phyloP scores from a whole-genome alignment of 139 green algal genomes.

The Micromonas commoda region DNA sequence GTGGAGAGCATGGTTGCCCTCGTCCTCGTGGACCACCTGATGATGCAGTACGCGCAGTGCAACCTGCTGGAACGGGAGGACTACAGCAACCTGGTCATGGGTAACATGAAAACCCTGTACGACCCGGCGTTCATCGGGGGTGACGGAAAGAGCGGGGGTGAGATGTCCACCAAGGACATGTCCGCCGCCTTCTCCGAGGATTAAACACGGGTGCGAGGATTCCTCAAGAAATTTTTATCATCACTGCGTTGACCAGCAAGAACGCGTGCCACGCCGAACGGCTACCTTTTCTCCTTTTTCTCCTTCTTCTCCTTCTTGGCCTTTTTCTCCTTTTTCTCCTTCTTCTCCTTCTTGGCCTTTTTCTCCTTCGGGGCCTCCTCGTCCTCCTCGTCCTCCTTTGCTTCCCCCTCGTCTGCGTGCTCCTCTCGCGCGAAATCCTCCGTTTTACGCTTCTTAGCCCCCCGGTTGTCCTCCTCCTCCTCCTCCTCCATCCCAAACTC shows the following conservation, averaged over 20 bases:
- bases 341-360: slow-evolving; percentile 25
- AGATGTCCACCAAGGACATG: slow-evolving; percentile 10
- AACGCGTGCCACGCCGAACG: too few relatives aligned
- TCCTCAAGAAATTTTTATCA: not conserved
- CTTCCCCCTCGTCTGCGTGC: too few relatives aligned
- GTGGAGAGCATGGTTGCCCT: slow-evolving; percentile 97
- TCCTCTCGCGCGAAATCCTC: not conserved
- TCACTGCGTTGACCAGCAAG: too few relatives aligned
- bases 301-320: slow-evolving; percentile 13
- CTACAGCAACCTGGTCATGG: not conserved
- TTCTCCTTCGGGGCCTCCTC: slow-evolving; percentile 16
- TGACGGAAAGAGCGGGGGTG: not conserved
- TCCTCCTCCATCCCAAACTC: slow-evolving; percentile 3
- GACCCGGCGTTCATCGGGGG: not conserved
- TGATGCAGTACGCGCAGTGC: slow-evolving; percentile 87
- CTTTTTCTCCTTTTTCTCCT: slow-evolving; percentile 28
- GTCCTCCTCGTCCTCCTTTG: not conserved
- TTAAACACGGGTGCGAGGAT: not conserved
- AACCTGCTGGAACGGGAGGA: slow-evolving; percentile 71
- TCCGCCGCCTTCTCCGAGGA: not conserved
- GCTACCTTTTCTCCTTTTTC: not conserved
- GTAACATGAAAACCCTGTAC: slow-evolving; percentile 1
- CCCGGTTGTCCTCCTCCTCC: not conserved
- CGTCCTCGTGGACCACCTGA: slow-evolving; percentile 90
- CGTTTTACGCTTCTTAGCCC: not conserved